Percentiles rank a stretch among this genome's conserved stretches.
Evolutionary conservation across 306 rosid species (phyloP).

Genomic region (Geum urbanum): DNA sequence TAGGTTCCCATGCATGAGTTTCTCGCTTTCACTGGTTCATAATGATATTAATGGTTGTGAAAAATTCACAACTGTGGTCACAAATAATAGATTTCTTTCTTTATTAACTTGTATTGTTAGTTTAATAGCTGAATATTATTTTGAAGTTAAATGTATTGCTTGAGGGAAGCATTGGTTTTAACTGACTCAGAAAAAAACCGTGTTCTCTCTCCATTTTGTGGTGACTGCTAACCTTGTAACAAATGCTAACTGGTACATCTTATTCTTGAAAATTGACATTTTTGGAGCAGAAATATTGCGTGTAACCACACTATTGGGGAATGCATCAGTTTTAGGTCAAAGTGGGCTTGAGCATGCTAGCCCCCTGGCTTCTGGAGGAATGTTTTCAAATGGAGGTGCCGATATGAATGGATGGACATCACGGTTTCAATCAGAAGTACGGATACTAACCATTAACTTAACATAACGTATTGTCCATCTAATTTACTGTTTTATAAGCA

Average conservation of each 20-base stretch:
- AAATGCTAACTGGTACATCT: conserved; percentile 99
- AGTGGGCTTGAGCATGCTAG: conserved; percentile 99
- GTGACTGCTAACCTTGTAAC: conserved; percentile 94
- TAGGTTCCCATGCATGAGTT: neutral
- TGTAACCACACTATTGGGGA: conserved; percentile 99
- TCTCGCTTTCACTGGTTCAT: neutral
- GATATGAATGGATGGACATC: conserved; percentile 92
- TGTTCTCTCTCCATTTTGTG: conserved; percentile 78
- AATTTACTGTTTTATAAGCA: conserved; percentile 69
- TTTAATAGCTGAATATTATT: conserved; percentile 23
- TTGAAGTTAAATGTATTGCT: conserved; percentile 39
- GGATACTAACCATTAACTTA: conserved; percentile 99
- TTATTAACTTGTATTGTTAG: conserved; percentile 1
- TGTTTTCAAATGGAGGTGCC: conserved; percentile 89
- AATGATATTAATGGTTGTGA: neutral
- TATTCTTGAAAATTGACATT: conserved; percentile 98
- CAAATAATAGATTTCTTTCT: conserved; percentile 1
- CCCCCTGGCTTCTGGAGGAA: conserved; percentile 98
- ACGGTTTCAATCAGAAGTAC: conserved; percentile 98
- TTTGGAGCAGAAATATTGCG: conserved; percentile 99
- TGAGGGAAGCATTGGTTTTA: conserved; percentile 49
- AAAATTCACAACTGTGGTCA: conserved; percentile 5
- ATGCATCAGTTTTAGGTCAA: conserved; percentile 99
- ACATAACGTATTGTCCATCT: conserved; percentile 91
- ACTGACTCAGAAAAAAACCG: conserved; percentile 74